phyloP scores from a whole-genome alignment of 805 yeast genomes.

The Candida chilensis region DNA sequence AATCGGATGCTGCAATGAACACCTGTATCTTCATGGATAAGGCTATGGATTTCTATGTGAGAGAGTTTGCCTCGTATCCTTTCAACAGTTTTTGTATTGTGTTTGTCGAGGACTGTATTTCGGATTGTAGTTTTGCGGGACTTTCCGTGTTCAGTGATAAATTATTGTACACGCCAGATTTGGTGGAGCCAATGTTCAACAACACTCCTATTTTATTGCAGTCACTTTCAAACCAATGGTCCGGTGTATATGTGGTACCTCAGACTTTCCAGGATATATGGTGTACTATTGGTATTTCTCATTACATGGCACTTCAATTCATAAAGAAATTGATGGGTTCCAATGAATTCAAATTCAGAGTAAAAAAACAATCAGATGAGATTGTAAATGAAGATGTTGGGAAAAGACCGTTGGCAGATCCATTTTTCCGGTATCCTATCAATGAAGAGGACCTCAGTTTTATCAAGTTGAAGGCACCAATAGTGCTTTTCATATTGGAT shows the following conservation, averaged over 20 bases:
- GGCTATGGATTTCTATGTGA: conserved; percentile 75
- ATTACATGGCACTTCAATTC: conserved; percentile 73
- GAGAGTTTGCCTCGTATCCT: conserved; percentile 91
- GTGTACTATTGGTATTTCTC: conserved; percentile 81
- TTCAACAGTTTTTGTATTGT: conserved; percentile 73
- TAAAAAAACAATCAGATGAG: conserved; percentile 54
- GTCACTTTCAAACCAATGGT: conserved; percentile 83
- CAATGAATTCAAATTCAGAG: conserved; percentile 69
- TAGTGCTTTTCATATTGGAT: conserved; percentile 77
- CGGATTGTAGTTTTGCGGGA: conserved; percentile 64
- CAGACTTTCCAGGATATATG: conserved; percentile 72
- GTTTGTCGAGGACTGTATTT: conserved; percentile 53
- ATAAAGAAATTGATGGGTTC: conserved; percentile 66
- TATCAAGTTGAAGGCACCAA: conserved; percentile 72
- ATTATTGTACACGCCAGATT: conserved; percentile 60
- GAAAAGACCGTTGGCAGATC: conserved; percentile 73
- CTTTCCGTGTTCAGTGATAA: conserved; percentile 51
- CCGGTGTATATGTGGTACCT: conserved; percentile 87
- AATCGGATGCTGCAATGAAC: conserved; percentile 47
- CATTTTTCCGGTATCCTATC: conserved; percentile 58
- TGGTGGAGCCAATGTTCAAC: conserved; percentile 70
- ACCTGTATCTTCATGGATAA: conserved; percentile 68
- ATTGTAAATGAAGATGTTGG: conserved; percentile 72
- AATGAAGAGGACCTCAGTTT: conserved; percentile 54
- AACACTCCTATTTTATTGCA: conserved; percentile 62